A percentile compares a stretch with the other conserved stretches of the same genome.
Evolutionary conservation across 108 stramenopile species (phyloP).

Genomic region (Cyclotella baltica): DNA sequence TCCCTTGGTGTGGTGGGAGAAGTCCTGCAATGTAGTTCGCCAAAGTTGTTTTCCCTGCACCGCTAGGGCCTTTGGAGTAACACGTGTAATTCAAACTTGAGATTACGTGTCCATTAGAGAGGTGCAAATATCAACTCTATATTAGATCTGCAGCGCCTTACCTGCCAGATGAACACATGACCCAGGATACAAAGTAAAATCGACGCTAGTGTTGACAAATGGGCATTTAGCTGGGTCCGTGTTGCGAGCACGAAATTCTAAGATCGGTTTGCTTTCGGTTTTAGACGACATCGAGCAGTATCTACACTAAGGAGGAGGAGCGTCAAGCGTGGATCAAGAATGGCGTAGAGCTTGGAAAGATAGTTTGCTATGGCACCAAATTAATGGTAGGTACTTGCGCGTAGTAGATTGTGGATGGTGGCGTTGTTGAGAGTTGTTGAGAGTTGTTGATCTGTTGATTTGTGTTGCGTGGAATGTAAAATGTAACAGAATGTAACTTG

Average conservation of each 20-base stretch:
- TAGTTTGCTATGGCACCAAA: neutral
- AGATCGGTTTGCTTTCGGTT: slow-evolving; percentile 19
- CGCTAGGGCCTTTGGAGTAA: slow-evolving; percentile 43
- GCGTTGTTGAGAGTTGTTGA: no score
- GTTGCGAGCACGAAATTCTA: slow-evolving; percentile 47
- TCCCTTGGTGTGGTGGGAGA: slow-evolving; percentile 23
- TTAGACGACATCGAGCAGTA: slow-evolving; percentile 1
- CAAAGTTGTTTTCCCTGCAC: slow-evolving; percentile 80
- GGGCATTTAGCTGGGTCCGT: slow-evolving; percentile 58
- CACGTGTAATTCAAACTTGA: neutral
- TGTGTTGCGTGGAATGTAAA: no score
- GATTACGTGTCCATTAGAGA: neutral
- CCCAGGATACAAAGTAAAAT: slow-evolving; percentile 61
- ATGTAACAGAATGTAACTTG: no score
- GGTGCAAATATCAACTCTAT: neutral
- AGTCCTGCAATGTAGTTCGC: slow-evolving; percentile 69
- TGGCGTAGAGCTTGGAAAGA: neutral
- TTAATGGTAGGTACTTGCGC: neutral
- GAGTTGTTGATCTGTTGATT: no score
- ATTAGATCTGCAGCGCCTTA: neutral
- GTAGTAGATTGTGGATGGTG: no score
- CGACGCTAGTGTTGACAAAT: slow-evolving; percentile 61
- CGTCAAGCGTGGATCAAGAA: no score
- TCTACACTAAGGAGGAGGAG: no score
- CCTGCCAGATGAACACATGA: slow-evolving; percentile 66